These are phyloP conservation scores for Blastobotrys capitulatus DNA, from an alignment of 1,139 yeast genomes.

Conservation along the genomic window DNA sequence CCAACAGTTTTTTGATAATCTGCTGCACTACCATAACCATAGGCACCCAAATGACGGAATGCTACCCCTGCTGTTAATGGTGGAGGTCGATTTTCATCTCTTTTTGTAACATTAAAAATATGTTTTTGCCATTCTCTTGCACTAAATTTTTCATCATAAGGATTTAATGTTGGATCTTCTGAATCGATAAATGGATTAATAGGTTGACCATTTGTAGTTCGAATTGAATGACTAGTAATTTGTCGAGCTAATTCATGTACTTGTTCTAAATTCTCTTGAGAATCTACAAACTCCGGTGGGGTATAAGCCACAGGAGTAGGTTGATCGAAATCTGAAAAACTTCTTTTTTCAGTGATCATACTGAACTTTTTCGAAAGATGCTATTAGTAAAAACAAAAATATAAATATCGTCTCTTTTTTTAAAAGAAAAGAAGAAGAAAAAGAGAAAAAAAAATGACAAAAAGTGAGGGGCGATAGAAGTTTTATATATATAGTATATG, in stretches of 20 bases:
- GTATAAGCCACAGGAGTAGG: conserved; percentile 1
- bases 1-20: conserved; percentile 73
- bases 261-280: conserved; percentile 6
- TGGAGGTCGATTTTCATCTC: conserved; percentile 18
- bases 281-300: neutral
- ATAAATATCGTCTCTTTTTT: no score
- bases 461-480: no score
- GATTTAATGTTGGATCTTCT: conserved; percentile 38
- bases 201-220: conserved; percentile 5
- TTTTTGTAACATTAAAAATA: conserved; percentile 38
- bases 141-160: conserved; percentile 50
- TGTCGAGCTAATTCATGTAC: conserved; percentile 26
- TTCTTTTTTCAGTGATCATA: conserved; percentile 1
- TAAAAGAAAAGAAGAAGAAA: no score
- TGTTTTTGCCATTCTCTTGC: conserved; percentile 66
- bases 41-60: conserved; percentile 62
- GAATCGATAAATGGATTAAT: conserved; percentile 14
- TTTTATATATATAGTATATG: no score
- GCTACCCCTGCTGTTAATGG: conserved; percentile 46
- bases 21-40: conserved; percentile 70
- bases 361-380: no score
- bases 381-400: no score
- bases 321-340: conserved; percentile 3
- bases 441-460: no score
- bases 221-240: conserved; percentile 18